Evolutionary conservation across 768 basidiomycete species (phyloP).

Genomic region (Phylloporus sp.): DNA sequence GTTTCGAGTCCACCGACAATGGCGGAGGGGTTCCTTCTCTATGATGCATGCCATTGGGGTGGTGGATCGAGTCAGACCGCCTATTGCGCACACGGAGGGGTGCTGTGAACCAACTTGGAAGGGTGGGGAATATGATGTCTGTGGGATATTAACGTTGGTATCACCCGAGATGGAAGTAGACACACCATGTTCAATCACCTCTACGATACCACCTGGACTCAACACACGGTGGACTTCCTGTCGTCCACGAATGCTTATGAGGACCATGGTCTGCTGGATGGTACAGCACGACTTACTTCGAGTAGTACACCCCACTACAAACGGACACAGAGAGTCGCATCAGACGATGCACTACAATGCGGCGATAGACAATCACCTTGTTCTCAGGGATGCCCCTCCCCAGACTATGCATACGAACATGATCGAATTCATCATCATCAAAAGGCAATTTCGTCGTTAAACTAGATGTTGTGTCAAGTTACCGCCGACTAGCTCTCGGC

Average conservation of each 20-base stretch:
- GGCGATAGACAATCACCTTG: slow-evolving; percentile 41
- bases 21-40: slow-evolving; percentile 31
- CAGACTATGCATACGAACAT: slow-evolving; percentile 67
- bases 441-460: slow-evolving; percentile 74
- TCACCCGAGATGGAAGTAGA: background rate
- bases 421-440: slow-evolving; percentile 79
- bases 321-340: background rate
- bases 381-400: slow-evolving; percentile 71
- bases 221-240: slow-evolving; percentile 74
- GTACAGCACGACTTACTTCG: slow-evolving; percentile 40
- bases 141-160: background rate
- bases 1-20: slow-evolving; percentile 31
- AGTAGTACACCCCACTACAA: slow-evolving; percentile 64
- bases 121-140: slow-evolving; percentile 75
- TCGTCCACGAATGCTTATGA: slow-evolving; percentile 5
- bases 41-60: slow-evolving; percentile 43
- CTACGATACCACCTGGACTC: slow-evolving; percentile 64
- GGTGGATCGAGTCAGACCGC: slow-evolving; percentile 47
- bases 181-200: slow-evolving; percentile 71
- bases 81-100: slow-evolving; percentile 55
- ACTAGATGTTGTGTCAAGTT: slow-evolving; percentile 33
- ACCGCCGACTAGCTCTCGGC: background rate
- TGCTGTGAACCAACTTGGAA: slow-evolving; percentile 75
- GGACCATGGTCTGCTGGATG: background rate
- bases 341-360: background rate